Base-by-base conservation (phyloP, 306 rosid species). In the Casuarina cunninghamiana region DNA sequence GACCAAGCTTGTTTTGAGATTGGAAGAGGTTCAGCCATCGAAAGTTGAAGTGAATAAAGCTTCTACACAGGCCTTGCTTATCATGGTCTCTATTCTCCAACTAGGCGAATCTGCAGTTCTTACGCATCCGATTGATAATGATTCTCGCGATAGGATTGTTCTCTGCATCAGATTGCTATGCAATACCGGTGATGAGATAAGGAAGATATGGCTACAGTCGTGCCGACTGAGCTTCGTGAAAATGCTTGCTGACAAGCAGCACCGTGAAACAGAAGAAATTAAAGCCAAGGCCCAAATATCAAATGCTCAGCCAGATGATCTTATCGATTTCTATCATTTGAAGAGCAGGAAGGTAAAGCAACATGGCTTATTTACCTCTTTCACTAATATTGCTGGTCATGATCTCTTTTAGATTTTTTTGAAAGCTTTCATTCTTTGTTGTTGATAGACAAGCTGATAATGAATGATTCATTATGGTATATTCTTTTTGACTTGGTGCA, bases 281-380 rank as follows among this genome's bases (percentile, higher is more conserved):
- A 91, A 85, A 79, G 98, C 96, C 3, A 90, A 87, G 90, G 93
- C 99, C 21, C 97, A 91, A 74, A 88, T 90, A 79, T 88, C 90
- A 66, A 86, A 93, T 86, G 97, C 98, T 37, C 99, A 96, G 73
- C 99, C 99, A 11, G 98, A 96, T 78, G 99, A 96, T 82, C 98
- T 96, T 69, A 96, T 96, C 82, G 99, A 93, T 69, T 96, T 96
- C 80, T 93, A 93, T 88, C 99, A 96, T 89, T 82, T 96, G 83
- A 96, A 96, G 91, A 96, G 98, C 89, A 86, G 97, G 88, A 96
- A 93, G 98, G 99, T 96, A 85, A 71, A 63, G 15, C 55, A 39
- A 42, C 76, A 57, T 45, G 77, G 43, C 77, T 50, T 57, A 79
- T 86, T 62, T 39, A 60, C 49, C 26, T 66, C 61, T 75, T 39